Percentiles rank a stretch among this genome's conserved stretches.
Conservation (phyloP, 371 early-diverging fungal genomes). For the Mortierella sp. region DNA sequence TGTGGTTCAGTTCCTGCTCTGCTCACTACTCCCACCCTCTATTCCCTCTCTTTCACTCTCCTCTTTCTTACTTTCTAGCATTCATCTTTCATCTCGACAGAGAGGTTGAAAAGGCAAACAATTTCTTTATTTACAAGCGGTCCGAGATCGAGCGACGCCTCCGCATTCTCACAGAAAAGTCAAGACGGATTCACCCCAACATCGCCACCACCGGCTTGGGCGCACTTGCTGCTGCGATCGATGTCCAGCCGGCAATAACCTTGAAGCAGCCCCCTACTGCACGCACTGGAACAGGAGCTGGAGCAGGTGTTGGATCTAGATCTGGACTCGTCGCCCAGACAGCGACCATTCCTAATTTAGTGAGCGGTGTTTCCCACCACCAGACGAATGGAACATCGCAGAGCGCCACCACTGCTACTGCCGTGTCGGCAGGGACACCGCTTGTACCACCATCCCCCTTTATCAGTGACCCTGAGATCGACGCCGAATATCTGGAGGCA, state of each 20-base stretch:
- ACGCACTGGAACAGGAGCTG: not conserved
- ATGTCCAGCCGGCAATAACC: not conserved
- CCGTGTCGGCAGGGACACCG: not conserved
- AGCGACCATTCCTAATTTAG: not conserved
- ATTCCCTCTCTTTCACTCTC: not conserved
- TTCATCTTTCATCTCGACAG: conserved; percentile 72
- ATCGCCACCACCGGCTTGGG: not conserved
- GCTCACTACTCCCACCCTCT: no score
- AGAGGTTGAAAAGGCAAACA: conserved; percentile 76
- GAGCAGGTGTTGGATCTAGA: not conserved
- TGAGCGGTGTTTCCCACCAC: no score
- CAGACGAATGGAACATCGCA: no score
- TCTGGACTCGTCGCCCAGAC: not conserved
- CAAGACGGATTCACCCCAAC: conserved; percentile 37
- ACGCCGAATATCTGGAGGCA: conserved; percentile 65
- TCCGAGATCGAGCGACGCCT: conserved; percentile 69
- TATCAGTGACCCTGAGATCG: conserved; percentile 52
- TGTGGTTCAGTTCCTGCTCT: no score
- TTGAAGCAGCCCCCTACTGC: conserved; percentile 25
- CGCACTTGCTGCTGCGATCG: conserved; percentile 1
- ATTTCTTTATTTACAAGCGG: conserved; percentile 70
- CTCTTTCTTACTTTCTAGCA: conserved; percentile 45
- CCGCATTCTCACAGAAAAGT: conserved; percentile 69
- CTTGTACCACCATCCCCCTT: conserved; percentile 37
- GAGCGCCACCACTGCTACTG: not conserved